phyloP scores from a whole-genome alignment of 352 stramenopile genomes.

The Globisporangium heterothallicum region DNA sequence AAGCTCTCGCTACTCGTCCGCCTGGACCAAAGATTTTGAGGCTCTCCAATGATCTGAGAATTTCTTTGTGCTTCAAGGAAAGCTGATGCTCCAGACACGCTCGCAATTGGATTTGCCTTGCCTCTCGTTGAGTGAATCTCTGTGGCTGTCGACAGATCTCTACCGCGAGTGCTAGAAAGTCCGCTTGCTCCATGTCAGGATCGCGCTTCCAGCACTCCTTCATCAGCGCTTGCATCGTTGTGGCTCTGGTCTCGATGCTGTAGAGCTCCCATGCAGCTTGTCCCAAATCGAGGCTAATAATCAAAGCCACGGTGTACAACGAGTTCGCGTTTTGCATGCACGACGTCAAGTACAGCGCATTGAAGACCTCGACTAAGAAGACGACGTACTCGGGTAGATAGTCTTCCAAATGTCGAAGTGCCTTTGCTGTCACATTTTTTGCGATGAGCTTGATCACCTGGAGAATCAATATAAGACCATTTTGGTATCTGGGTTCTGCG shows the following conservation, averaged over 20 bases:
- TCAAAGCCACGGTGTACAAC: not conserved
- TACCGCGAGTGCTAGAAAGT: conserved; percentile 1
- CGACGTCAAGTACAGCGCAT: conserved; percentile 29
- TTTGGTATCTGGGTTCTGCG: conserved; percentile 1
- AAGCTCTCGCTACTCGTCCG: not conserved
- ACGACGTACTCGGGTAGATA: conserved; percentile 30
- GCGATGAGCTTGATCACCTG: conserved; percentile 16
- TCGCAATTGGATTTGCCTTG: not conserved
- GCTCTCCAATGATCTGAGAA: not conserved
- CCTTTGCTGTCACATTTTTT: conserved; percentile 17
- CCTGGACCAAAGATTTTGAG: not conserved
- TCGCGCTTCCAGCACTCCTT: not conserved
- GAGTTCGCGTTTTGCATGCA: conserved; percentile 24
- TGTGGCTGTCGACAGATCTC: not conserved
- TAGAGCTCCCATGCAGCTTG: conserved; percentile 2
- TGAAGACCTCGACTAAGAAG: conserved; percentile 38
- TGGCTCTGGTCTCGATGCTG: not conserved
- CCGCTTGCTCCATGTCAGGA: not conserved
- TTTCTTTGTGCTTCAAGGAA: not conserved
- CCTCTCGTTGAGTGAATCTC: not conserved
- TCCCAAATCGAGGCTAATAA: not conserved
- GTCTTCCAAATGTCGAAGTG: conserved; percentile 23
- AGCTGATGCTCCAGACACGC: not conserved
- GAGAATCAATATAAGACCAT: conserved; percentile 13
- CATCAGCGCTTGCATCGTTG: not conserved